Evolutionary conservation across 257 asterid species (phyloP), one percentile per base, ranked within the genome.

Genomic region (Solanum dulcamara): DNA sequence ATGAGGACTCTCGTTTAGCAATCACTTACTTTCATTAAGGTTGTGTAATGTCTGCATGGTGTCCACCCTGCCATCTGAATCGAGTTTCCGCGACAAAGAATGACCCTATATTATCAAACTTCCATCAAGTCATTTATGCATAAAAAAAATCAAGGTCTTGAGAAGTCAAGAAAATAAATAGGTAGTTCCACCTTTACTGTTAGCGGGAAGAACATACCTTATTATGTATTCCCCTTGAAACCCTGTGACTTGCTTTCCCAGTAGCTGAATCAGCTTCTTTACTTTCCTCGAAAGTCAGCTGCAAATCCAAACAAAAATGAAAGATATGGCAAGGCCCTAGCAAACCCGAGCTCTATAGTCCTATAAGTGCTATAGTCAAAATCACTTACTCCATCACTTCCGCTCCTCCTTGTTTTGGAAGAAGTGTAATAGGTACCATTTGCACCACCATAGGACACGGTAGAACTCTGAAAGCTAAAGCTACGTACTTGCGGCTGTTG

Each of bases 261-360:
- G 97, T 93, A 57, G 95, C 86, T 66, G 99, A 92, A 91, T 95
- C 86, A 83, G 99, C 99, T 89, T 97, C 98, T 92, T 92, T 97
- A 81, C 86, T 86, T 89, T 97, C 98, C 83, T 97, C 98, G 81
- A 92, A 92, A 48, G 92, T 88, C 89, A 95, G 86, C 99, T 97
- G 87, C 37, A 85, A 67, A 85, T 83, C 28, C 48, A 26, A 40
- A 67, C 60, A 86, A 80, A 86, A 46, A 68, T 12, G 85, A 72
- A 24, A 83, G 88, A 85, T 48, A 28, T 28, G 28, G 83, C 83
- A 28, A 28, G 64, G 83, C 62, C 62, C 28, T 28, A 79, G 40
- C 5, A 79, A 79, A 79, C 64, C 26, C 40, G 4, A 77, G 82
- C 64, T 79, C 83, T 48, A 30, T 79, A 28, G 60, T 48, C 62